These are phyloP conservation scores for Fusarium sp. DNA, from an alignment of 2,329 filamentous ascomycete species.

Conservation along the genomic window DNA sequence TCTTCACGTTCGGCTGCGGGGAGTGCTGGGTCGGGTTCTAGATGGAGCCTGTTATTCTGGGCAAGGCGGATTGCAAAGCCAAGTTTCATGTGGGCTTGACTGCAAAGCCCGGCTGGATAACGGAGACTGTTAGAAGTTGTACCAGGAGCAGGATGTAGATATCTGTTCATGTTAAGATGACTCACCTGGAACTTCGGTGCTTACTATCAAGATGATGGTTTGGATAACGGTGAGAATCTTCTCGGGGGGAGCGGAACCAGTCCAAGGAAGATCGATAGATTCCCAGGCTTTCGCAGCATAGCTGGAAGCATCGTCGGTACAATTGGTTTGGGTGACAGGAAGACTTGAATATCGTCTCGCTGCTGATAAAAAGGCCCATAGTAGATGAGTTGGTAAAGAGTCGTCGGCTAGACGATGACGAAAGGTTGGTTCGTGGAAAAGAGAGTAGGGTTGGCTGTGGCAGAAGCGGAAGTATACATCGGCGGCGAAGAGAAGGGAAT, in stretches of 20 bases:
- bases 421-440: conserved; percentile 17
- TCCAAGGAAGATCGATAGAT: conserved; percentile 15
- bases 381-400: neutral
- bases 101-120: neutral
- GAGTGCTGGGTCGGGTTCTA: neutral
- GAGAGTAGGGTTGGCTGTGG: conserved; percentile 14
- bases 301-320: conserved; percentile 1
- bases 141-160: neutral
- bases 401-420: neutral
- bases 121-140: rapidly evolving
- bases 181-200: conserved; percentile 16
- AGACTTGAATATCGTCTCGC: conserved; percentile 6
- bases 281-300: conserved; percentile 19
- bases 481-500: neutral
- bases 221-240: conserved; percentile 4
- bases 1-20: neutral
- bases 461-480: conserved; percentile 22
- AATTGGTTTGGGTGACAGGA: neutral
- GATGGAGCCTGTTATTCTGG: conserved; percentile 9
- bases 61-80: conserved; percentile 11
- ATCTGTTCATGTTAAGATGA: rapidly evolving
- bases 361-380: conserved; percentile 16
- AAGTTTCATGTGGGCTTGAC: conserved; percentile 20
- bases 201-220: conserved; percentile 21
- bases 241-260: neutral